Base-by-base conservation (phyloP, 306 rosid species). In the Vachellia pachyceras region DNA sequence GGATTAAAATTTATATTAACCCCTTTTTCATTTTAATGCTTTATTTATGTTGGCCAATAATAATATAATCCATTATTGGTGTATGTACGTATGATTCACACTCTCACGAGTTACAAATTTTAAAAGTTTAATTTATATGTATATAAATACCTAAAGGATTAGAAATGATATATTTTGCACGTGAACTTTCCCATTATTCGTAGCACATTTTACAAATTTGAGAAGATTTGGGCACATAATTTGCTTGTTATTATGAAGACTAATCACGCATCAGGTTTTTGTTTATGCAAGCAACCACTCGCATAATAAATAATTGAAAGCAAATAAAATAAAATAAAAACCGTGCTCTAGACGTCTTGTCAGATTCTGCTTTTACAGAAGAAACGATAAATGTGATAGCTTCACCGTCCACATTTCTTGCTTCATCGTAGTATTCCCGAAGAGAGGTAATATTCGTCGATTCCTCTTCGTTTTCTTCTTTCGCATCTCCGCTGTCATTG, bases 391-490 rank as follows among this genome's bases (percentile, higher is more conserved):
- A 65, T 52, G 88, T 44, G 77, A 68, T 69, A 33, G 70, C 69
- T 74, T 81, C 80, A 79, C 85, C 79, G 89, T 90, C 90, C 92
- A 88, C 86, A 84, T 88, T 94, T 90, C 90, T 89, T 80, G 90
- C 88, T 72, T 80, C 84, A 86, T 45, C 83, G 73, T 84, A 49
- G 86, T 73, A 61, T 72, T 64, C 74, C 83, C 36, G 61, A 77
- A 50, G 85, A 17, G 69, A 89, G 91, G 93, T 92, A 86, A 75
- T 22, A 23, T 78, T 84, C 88, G 84, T 77, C 57, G 23, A 73
- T 83, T 87, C 82, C 65, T 58, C 65, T 47, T 23, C 66, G 33
- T 47, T 73, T 42, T 42, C 60, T 12, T 70, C 76, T 22, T n/a
- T 35, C 3, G 69, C 73, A 46, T 76, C 72, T 72, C 67, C 40